Base-by-base conservation (phyloP, 164 flowering plant genomes). In the Santalum album region DNA sequence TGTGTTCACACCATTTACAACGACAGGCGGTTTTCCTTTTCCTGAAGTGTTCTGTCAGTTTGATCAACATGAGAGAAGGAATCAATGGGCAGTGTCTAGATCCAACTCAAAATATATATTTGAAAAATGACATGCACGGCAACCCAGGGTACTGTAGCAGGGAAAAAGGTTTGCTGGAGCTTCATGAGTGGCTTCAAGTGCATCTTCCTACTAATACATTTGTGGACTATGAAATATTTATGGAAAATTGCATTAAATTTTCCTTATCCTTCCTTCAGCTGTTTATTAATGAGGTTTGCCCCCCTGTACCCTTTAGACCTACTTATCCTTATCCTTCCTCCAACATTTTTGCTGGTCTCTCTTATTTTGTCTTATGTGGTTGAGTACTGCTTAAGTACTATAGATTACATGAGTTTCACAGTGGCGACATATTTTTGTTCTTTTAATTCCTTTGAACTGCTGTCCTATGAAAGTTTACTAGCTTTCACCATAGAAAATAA, bases 271-370 rank as follows among this genome's bases (percentile, higher is more conserved):
- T 91, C 59, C 65, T 91, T 65, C 75, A 64, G 57, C 73, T 86
- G 49, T 88, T 54, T 58, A 57, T 84, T 64, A 72, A 75, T 35
- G 98, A 91, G 96, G 95, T 87, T 68, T 68, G 73, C 44, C 21
- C 53, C 44, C 32, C 36, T 34, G 5, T 16, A 26, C 34, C 21
- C 48, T 29, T 44, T 46, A 29, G 2, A 25, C 22, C 35, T 24
- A 14, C 19, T 23, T 27, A 2, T n/a, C n/a, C n/a, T n/a, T n/a
- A n/a, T n/a, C n/a, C n/a, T n/a, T n/a, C n/a, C n/a, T n/a, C n/a
- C n/a, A n/a, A n/a, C 34, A 9, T 29, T 29, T 9, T 29, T 29
- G 34, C 4, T 3, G 34, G 34, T 4, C 34, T 24, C 3, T 29
- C 29, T 48, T 21, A 20, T 54, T 11, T 35, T n/a, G n/a, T n/a